phyloP scores from a whole-genome alignment of 306 rosid species.

The Gastrolobium villosum region DNA sequence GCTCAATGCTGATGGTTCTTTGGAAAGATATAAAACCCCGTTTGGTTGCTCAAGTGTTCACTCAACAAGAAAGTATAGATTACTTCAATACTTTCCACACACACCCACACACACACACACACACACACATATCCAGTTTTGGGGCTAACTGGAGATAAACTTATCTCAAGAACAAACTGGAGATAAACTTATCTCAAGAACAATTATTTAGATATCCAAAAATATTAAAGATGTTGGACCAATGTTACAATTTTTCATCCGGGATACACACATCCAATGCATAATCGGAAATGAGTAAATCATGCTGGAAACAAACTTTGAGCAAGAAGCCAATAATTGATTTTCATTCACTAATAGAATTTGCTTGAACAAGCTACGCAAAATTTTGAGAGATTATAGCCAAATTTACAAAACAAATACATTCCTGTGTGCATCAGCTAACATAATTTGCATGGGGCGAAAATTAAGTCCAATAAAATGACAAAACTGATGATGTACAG shows the following conservation, averaged over 20 bases:
- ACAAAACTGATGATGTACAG: slow-evolving; percentile 76
- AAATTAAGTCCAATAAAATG: slow-evolving; percentile 45
- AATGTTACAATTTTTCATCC: not conserved
- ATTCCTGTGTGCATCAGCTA: not conserved
- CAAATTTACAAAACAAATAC: slow-evolving; percentile 7
- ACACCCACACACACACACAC: too few relatives aligned
- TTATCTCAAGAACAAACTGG: too few relatives aligned
- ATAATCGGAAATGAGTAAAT: too few relatives aligned
- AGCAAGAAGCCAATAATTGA: not conserved
- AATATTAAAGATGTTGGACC: not conserved
- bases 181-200: too few relatives aligned
- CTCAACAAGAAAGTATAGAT: too few relatives aligned
- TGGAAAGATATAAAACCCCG: too few relatives aligned
- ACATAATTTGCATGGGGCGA: slow-evolving; percentile 16
- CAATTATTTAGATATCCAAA: not conserved
- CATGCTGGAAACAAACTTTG: not conserved
- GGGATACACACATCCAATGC: not conserved
- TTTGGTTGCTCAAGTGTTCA: too few relatives aligned
- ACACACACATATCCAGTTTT: too few relatives aligned
- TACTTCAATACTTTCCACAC: too few relatives aligned
- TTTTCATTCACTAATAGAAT: slow-evolving; percentile 26
- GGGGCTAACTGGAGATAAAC: too few relatives aligned
- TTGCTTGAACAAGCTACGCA: not conserved
- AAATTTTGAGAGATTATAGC: not conserved
- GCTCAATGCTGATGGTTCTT: too few relatives aligned